Evolutionary conservation across 2,329 filamentous ascomycete genomes (phyloP).

Genomic region (Calonectria hawksworthii): DNA sequence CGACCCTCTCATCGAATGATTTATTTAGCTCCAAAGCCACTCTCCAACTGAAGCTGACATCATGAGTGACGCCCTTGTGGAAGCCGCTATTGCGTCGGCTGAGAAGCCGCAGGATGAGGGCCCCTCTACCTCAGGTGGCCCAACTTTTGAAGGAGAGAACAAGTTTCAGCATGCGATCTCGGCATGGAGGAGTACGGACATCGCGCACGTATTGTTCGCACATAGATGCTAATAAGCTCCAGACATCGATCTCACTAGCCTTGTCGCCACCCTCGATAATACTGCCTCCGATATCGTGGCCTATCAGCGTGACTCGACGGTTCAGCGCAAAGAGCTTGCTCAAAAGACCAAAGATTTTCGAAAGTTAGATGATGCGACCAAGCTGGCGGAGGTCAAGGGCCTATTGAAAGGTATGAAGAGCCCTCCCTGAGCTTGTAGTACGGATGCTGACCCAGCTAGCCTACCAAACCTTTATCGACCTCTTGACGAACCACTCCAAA

Average conservation of each 20-base stretch:
- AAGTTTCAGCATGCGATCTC: conserved; percentile 98
- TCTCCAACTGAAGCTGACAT: conserved; percentile 27
- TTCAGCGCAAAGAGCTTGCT: conserved; percentile 96
- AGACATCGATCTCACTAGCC: conserved; percentile 89
- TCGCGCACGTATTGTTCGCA: background rate
- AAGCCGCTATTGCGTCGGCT: conserved; percentile 44
- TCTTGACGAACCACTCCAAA: conserved; percentile 96
- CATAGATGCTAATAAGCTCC: conserved; percentile 36
- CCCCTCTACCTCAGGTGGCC: conserved; percentile 21
- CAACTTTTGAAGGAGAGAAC: conserved; percentile 74
- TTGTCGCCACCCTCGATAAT: conserved; percentile 88
- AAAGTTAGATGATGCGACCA: conserved; percentile 90
- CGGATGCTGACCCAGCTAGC: conserved; percentile 63
- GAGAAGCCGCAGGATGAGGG: conserved; percentile 43
- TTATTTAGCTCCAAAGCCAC: conserved; percentile 25
- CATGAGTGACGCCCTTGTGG: conserved; percentile 52
- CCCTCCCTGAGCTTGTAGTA: background rate
- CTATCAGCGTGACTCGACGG: conserved; percentile 94
- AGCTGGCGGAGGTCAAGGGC: conserved; percentile 89
- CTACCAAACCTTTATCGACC: conserved; percentile 97
- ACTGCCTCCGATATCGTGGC: conserved; percentile 95
- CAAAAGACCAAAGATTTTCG: conserved; percentile 99
- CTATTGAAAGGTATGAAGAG: conserved; percentile 79
- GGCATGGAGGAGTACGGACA: conserved; percentile 88
- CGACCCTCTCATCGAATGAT: conserved; percentile 36